Percentiles rank a stretch among this genome's conserved stretches.
These are phyloP conservation scores for Coelastrella sp. DNA, from an alignment of 139 green algal species.

Conservation along the genomic window DNA sequence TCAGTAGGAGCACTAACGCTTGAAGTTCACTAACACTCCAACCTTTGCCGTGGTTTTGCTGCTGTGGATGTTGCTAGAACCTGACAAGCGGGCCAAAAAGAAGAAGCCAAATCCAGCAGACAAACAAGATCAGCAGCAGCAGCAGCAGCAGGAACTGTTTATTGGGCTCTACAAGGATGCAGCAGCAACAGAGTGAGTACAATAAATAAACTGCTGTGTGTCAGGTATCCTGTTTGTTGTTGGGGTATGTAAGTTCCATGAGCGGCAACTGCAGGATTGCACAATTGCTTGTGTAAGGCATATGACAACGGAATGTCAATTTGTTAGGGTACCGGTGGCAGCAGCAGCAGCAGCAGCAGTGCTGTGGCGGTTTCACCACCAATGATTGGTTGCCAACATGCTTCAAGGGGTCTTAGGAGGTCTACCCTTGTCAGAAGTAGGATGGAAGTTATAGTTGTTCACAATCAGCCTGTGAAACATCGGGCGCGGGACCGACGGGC, in stretches of 20 bases:
- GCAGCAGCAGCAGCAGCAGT: no score
- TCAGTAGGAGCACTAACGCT: neutral
- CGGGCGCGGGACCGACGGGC: no score
- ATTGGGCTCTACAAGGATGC: slow-evolving; percentile 36
- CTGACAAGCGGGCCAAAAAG: slow-evolving; percentile 49
- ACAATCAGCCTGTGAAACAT: no score
- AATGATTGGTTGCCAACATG: no score
- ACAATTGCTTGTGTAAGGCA: neutral
- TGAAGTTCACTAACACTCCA: neutral
- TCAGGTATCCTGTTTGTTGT: neutral
- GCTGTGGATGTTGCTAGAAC: slow-evolving; percentile 26
- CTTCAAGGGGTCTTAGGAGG: no score
- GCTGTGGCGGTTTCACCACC: no score
- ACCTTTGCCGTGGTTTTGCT: neutral
- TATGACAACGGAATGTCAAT: neutral
- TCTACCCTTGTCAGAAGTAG: no score
- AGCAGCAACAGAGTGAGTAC: slow-evolving; percentile 28
- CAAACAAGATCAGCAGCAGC: neutral
- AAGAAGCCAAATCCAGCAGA: slow-evolving; percentile 28
- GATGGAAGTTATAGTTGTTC: no score
- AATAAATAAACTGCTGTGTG: neutral
- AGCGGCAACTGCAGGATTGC: neutral
- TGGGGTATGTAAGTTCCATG: neutral
- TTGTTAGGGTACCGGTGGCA: no score
- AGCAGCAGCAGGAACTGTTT: slow-evolving; percentile 50